Conservation (phyloP, 192 early-diverging fungal species). For the Linnemannia hyalina region DNA sequence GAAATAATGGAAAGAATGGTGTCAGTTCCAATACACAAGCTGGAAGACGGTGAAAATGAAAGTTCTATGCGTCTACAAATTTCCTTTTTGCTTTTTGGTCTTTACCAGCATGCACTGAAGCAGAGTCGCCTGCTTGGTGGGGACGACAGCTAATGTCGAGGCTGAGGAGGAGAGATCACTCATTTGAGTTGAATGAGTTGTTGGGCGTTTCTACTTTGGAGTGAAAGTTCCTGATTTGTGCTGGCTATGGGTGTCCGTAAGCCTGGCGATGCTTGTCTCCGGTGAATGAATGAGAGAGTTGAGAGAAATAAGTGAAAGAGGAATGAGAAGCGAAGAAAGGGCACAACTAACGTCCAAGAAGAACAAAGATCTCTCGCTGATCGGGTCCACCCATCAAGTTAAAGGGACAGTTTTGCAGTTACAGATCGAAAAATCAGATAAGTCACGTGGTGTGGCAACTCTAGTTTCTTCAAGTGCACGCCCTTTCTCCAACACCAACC, state of each 20-base stretch:
- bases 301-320: slow-evolving; percentile 5
- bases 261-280: background rate
- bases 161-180: slow-evolving; percentile 40
- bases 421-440: background rate
- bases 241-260: background rate
- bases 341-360: background rate
- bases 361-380: slow-evolving; percentile 1
- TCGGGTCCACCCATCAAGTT: background rate
- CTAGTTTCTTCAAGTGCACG: background rate
- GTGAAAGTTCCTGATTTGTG: background rate
- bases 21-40: background rate
- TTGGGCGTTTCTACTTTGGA: background rate
- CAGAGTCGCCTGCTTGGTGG: slow-evolving; percentile 34
- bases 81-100: background rate
- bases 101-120: slow-evolving; percentile 51
- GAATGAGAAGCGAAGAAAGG: background rate
- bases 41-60: background rate
- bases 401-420: background rate
- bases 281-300: background rate
- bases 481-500: background rate
- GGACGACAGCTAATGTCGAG: slow-evolving; percentile 33
- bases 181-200: slow-evolving; percentile 14
- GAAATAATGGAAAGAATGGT: background rate
- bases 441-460: background rate
- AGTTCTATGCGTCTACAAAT: background rate